phyloP scores from a whole-genome alignment of 257 asterid genomes.

The Jasminum sambac region DNA sequence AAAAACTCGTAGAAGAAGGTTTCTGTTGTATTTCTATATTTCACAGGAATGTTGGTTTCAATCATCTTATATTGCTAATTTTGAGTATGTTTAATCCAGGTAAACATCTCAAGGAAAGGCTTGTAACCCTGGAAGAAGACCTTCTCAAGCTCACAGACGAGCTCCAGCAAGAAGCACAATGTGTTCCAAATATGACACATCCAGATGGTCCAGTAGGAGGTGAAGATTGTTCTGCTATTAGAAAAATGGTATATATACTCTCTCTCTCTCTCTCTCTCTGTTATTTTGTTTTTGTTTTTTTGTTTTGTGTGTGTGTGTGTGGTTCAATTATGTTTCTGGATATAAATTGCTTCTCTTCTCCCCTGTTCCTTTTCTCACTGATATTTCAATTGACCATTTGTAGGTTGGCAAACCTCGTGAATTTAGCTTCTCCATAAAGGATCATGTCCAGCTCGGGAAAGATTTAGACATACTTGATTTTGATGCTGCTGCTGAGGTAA shows the following conservation, averaged over 20 bases:
- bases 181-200: slow-evolving; percentile 97
- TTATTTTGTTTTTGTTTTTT: too few species aligned
- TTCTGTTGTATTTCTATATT: slow-evolving; percentile 14
- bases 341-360: background rate
- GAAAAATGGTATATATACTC: slow-evolving; percentile 80
- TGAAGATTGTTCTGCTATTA: slow-evolving; percentile 71
- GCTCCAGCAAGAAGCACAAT: slow-evolving; percentile 89
- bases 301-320: slow-evolving; percentile 15
- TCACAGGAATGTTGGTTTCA: slow-evolving; percentile 19
- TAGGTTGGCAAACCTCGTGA: slow-evolving; percentile 78
- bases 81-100: slow-evolving; percentile 47
- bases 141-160: slow-evolving; percentile 74
- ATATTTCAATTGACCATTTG: slow-evolving; percentile 8
- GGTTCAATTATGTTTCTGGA: background rate
- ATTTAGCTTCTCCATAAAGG: slow-evolving; percentile 75
- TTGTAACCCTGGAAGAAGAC: slow-evolving; percentile 79
- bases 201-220: slow-evolving; percentile 93
- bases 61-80: background rate
- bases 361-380: background rate
- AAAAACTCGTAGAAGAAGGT: slow-evolving; percentile 95
- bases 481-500: slow-evolving; percentile 98
- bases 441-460: slow-evolving; percentile 91
- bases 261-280: too few species aligned
- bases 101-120: slow-evolving; percentile 72
- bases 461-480: slow-evolving; percentile 82